Base-by-base conservation (phyloP, 2,329 filamentous ascomycete species). In the Fusarium agapanthi region DNA sequence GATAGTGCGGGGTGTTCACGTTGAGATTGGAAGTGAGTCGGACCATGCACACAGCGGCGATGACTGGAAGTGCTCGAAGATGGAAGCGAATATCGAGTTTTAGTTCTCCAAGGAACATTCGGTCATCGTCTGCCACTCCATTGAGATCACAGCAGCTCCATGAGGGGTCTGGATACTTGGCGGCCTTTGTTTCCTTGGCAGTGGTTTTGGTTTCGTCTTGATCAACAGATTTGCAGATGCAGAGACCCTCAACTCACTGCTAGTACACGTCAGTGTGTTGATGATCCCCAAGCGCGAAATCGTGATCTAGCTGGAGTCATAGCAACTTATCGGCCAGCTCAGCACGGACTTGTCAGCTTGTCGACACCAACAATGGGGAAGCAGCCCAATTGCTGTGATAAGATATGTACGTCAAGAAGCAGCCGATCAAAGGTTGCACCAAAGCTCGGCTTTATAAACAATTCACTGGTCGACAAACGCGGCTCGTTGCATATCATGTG, bases 101-200 rank as follows among this genome's bases (percentile, higher is more conserved):
- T 69, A 58, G 65, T 69, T 53, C 40, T 69, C 65, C 20, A 58
- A 18, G 5, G 45, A 59, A 16, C 38, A 38, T n/a, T 58, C 65
- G 26, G 10, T 54, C 22, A 13, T 54, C 6, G 26, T 69, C 28
- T 53, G 44, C 13, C 45, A 53, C 16, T 6, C 63, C 15, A 4
- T 35, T 22, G 28, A 56, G 20, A 18, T 6, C 40, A 26, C 12
- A 28, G 6, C 8, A 47, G 35, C 8, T 4, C 15, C 20, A 14
- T 56, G 28, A 56, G 28, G 22, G 53, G 24, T 28, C n/a, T 26
- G 13, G 44, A 41, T 22, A n/a, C 53, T 60, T 45, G 45, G 47
- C 13, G 7, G 35, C 12, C 34, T 57, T 35, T 35, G 51, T n/a
- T 32, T 60, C 12, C 61, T 67, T 60, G 38, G 44, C 51, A 13